Conservation (phyloP, 2,329 filamentous ascomycete genomes). For the Fusarium acutatum region DNA sequence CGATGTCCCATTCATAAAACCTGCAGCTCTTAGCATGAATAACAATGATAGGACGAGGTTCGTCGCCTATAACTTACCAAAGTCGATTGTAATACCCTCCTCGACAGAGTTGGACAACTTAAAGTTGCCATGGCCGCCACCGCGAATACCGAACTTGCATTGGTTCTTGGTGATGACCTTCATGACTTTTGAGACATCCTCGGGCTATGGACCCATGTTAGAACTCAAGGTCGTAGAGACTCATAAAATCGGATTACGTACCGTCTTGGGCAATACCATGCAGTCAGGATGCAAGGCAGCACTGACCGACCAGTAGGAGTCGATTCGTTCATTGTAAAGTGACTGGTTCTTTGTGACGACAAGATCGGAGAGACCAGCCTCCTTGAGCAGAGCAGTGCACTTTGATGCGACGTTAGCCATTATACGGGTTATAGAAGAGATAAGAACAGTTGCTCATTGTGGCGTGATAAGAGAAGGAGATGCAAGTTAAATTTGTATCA, state of each 20-base stretch:
- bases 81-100: slow-evolving; percentile 50
- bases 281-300: slow-evolving; percentile 49
- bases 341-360: slow-evolving; percentile 41
- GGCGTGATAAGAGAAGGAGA: background rate
- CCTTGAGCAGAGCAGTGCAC: slow-evolving; percentile 40
- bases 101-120: slow-evolving; percentile 47
- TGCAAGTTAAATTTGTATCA: background rate
- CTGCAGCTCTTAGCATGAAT: slow-evolving; percentile 9
- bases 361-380: slow-evolving; percentile 40
- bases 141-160: slow-evolving; percentile 51
- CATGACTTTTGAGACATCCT: slow-evolving; percentile 50
- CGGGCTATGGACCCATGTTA: slow-evolving; percentile 1
- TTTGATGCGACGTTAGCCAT: slow-evolving; percentile 28
- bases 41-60: background rate
- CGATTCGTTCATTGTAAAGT: slow-evolving; percentile 43
- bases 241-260: background rate
- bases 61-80: slow-evolving; percentile 29
- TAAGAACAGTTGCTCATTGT: background rate
- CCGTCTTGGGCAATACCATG: slow-evolving; percentile 45
- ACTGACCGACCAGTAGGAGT: slow-evolving; percentile 49
- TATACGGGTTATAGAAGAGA: background rate
- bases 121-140: slow-evolving; percentile 49
- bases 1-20: slow-evolving; percentile 43
- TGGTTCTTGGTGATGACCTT: slow-evolving; percentile 43
- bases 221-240: no score